A percentile compares a stretch with the other conserved stretches of the same genome.
Conservation (phyloP, 176 grass and related monocot genomes). For the Dactylis glomerata region DNA sequence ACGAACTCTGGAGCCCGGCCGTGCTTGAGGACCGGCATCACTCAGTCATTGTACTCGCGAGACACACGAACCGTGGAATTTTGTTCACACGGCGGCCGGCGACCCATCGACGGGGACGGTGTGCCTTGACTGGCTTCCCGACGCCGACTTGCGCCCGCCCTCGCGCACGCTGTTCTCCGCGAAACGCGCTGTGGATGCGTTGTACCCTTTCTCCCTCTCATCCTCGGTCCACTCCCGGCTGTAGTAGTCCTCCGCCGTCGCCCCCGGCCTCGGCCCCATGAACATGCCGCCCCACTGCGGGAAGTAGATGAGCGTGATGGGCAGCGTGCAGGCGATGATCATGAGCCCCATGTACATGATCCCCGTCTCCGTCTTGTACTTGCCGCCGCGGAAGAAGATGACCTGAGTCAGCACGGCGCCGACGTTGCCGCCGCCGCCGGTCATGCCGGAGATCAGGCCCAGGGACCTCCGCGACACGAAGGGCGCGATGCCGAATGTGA, state of each 20-base stretch:
- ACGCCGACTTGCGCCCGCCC: slow-evolving; percentile 4
- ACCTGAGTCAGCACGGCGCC: slow-evolving; percentile 79
- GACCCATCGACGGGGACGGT: slow-evolving; percentile 48
- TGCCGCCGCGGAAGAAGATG: slow-evolving; percentile 76
- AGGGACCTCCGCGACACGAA: slow-evolving; percentile 74
- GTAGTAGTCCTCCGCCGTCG: slow-evolving; percentile 69
- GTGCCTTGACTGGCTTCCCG: slow-evolving; percentile 43
- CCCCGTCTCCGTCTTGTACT: slow-evolving; percentile 67
- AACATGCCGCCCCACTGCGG: slow-evolving; percentile 84
- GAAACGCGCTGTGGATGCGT: slow-evolving; percentile 37
- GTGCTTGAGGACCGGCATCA: too few species aligned
- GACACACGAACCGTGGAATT: too few species aligned
- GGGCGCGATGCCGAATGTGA: slow-evolving; percentile 81
- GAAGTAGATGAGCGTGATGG: slow-evolving; percentile 58
- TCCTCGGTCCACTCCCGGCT: slow-evolving; percentile 54
- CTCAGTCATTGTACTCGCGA: too few species aligned
- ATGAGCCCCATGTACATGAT: slow-evolving; percentile 87
- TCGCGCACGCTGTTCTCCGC: slow-evolving; percentile 72
- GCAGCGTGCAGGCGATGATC: slow-evolving; percentile 78
- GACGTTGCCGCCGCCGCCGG: slow-evolving; percentile 75
- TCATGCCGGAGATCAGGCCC: slow-evolving; percentile 78
- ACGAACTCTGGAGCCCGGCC: too few species aligned
- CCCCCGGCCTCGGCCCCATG: slow-evolving; percentile 10
- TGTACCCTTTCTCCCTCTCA: slow-evolving; percentile 47
- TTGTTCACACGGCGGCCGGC: slow-evolving; percentile 34